Conservation (phyloP, 768 basidiomycete genomes). For the Collybiopsis luxurians region DNA sequence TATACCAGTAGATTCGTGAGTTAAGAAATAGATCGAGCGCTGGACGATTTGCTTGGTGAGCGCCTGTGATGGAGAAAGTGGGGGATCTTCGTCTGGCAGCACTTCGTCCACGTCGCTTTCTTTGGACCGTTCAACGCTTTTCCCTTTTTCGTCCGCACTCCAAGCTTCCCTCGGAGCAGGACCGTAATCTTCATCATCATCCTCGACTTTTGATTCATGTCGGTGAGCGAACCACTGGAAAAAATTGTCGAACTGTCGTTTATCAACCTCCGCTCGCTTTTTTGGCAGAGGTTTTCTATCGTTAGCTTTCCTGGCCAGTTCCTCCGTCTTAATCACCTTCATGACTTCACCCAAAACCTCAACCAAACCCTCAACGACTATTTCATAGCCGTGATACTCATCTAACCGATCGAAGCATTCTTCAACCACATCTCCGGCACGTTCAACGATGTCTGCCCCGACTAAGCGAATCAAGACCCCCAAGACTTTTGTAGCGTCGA, state of each 20-base stretch:
- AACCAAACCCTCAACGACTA: conserved; percentile 82
- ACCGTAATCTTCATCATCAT: conserved; percentile 50
- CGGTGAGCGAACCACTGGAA: conserved; percentile 64
- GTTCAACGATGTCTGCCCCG: conserved; percentile 81
- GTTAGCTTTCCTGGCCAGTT: conserved; percentile 18
- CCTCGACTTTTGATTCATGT: conserved; percentile 28
- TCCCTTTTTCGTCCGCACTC: conserved; percentile 35
- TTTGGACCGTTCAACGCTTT: conserved; percentile 15
- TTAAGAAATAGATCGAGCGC: conserved; percentile 86
- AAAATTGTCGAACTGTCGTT: conserved; percentile 46
- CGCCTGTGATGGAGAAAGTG: conserved; percentile 67
- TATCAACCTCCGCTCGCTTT: conserved; percentile 22
- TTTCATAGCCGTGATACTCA: conserved; percentile 90
- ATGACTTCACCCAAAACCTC: conserved; percentile 87
- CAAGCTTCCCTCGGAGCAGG: conserved; percentile 59
- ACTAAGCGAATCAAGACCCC: conserved; percentile 83
- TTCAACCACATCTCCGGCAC: conserved; percentile 92
- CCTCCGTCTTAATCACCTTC: conserved; percentile 65
- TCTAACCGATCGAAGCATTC: conserved; percentile 97
- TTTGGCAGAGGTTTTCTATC: conserved; percentile 16
- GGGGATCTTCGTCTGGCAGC: conserved; percentile 41
- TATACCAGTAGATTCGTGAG: conserved; percentile 84
- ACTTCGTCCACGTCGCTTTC: conserved; percentile 29
- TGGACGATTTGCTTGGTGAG: conserved; percentile 84
- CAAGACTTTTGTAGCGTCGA: conserved; percentile 87